Conservation (phyloP, 2,329 filamentous ascomycete species). For the Ophiognomonia clavigignenti-juglandacearum region DNA sequence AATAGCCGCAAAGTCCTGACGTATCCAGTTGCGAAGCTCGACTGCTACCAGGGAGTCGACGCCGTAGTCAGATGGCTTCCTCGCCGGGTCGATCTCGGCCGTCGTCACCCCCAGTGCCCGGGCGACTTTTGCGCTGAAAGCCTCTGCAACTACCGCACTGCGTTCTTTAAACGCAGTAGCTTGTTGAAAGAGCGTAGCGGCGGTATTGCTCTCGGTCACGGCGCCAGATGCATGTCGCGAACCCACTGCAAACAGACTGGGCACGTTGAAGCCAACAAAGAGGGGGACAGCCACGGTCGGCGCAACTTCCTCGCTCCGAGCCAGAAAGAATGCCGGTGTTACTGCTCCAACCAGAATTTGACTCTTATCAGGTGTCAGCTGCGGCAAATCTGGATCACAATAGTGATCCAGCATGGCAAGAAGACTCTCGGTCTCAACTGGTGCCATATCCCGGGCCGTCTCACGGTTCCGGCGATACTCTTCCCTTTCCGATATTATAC, state of each 20-base stretch:
- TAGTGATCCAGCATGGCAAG: constrained; percentile 16
- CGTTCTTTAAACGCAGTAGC: constrained; percentile 7
- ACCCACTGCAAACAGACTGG: background rate
- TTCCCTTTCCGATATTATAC: constrained; percentile 19
- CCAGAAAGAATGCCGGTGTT: constrained; percentile 18
- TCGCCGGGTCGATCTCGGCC: constrained; percentile 24
- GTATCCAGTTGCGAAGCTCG: constrained; percentile 38
- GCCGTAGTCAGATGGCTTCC: constrained; percentile 28
- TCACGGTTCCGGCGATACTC: constrained; percentile 7
- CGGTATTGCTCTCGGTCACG: no score
- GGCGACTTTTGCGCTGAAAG: constrained; percentile 25
- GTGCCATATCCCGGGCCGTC: constrained; percentile 17
- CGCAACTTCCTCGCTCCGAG: constrained; percentile 7
- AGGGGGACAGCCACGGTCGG: constrained; percentile 13
- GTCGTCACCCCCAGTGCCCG: constrained; percentile 27
- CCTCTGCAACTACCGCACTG: constrained; percentile 18
- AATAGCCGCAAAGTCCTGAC: constrained; percentile 27
- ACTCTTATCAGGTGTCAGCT: background rate
- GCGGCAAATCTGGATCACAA: constrained; percentile 15
- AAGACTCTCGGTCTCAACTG: constrained; percentile 22
- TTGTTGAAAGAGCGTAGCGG: constrained; percentile 13
- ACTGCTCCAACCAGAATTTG: constrained; percentile 19
- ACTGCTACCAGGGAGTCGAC: constrained; percentile 39
- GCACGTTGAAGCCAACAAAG: constrained; percentile 14
- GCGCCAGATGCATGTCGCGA: background rate